Evolutionary conservation across 2,329 filamentous ascomycete genomes (phyloP), one percentile per base, ranked within the genome.

Genomic region (Cytospora piceae): DNA sequence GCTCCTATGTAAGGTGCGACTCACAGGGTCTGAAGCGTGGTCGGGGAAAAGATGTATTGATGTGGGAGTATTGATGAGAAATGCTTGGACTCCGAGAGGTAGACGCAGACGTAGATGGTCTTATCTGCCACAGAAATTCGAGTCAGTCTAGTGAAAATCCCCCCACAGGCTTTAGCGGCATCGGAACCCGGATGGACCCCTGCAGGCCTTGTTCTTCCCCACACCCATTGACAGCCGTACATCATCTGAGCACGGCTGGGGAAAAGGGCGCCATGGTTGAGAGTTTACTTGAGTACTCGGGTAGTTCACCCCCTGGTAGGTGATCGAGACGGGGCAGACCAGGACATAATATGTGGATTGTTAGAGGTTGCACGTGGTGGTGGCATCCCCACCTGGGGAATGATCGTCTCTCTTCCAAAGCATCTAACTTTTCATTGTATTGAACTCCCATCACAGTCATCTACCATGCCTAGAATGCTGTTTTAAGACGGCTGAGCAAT

Each of bases 141-240:
- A 20, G 46, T 20, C 4, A 46, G 42, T 9, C 42, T 11, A 46
- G 20, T n/a, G 42, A 46, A 49, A 49, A 49, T 24, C 11, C n/a
- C 54, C 54, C 57, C 53, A 34, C 49, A 37, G 27, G 17, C 17
- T 51, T 34, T 55, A 67, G 63, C 66, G 66, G 66, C 66, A 67
- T 67, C 66, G 66, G 66, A 55, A 51, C 58, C 31, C 58, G 27
- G 24, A 22, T 49, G 31, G 61, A 53, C 42, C 55, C 62, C 46
- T 64, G 55, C 42, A 17, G 22, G 24, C 34, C 51, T 60, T 15
- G 24, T 51, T 39, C 53, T 52, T 37, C 65, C 65, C 65, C 65
- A 58, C 61, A 52, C 57, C 51, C 61, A 57, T 56, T 34, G 60
- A 51, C 39, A 57, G 29, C 57, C 27, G 24, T 29, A 42, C 63